These are phyloP conservation scores for Piromyces sp. DNA, from an alignment of 192 early-diverging fungal species.

Conservation along the genomic window DNA sequence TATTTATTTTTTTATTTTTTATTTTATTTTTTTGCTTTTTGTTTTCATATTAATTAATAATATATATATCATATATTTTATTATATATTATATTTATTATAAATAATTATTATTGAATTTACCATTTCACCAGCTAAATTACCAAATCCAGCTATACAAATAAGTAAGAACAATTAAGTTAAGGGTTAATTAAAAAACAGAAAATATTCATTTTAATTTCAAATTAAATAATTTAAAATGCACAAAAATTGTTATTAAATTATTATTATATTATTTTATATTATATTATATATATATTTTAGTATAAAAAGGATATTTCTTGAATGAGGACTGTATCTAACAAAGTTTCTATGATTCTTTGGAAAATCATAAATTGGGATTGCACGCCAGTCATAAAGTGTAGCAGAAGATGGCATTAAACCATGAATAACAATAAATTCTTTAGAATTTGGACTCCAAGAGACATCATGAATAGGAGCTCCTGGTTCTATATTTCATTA, in stretches of 20 bases:
- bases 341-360: conserved; percentile 69
- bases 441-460: conserved; percentile 85
- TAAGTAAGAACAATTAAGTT: conserved; percentile 37
- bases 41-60: too few species aligned
- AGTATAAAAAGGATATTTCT: background rate
- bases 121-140: conserved; percentile 77
- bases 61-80: too few species aligned
- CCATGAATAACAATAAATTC: conserved; percentile 95
- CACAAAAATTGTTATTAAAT: too few species aligned
- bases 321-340: conserved; percentile 66
- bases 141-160: conserved; percentile 88
- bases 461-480: conserved; percentile 88
- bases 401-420: conserved; percentile 78
- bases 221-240: too few species aligned
- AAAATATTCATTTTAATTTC: too few species aligned
- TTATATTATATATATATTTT: too few species aligned
- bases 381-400: conserved; percentile 84
- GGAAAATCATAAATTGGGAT: conserved; percentile 71
- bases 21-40: too few species aligned
- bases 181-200: background rate
- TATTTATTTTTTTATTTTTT: too few species aligned
- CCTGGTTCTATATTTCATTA: conserved; percentile 35
- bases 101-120: too few species aligned
- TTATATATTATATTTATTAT: too few species aligned
- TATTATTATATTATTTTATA: too few species aligned